Percentiles rank a stretch among this genome's conserved stretches.
phyloP scores from a whole-genome alignment of 768 basidiomycete species.

The Podaxis mareebaensis region DNA sequence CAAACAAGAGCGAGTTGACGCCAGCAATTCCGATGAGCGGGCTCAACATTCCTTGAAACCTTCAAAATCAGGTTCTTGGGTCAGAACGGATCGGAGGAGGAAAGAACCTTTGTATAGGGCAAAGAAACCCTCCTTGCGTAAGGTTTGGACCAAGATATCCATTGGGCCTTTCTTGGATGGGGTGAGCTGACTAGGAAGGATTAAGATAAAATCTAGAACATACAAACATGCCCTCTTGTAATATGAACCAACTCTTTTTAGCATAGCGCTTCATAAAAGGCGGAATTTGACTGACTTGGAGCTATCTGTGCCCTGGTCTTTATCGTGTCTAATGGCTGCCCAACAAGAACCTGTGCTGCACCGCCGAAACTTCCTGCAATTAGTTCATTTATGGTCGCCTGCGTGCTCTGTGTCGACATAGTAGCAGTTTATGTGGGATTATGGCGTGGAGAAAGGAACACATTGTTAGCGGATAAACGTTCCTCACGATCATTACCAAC shows the following conservation, averaged over 20 bases:
- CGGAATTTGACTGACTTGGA: conserved; percentile 54
- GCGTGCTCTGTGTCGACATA: conserved; percentile 26
- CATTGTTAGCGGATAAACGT: conserved; percentile 11
- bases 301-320: conserved; percentile 89
- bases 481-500: conserved; percentile 18
- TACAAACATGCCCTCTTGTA: conserved; percentile 88
- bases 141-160: conserved; percentile 83
- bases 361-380: conserved; percentile 89
- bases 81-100: neutral
- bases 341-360: conserved; percentile 94
- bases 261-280: conserved; percentile 7
- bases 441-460: neutral
- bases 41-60: conserved; percentile 77
- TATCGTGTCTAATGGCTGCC: conserved; percentile 87
- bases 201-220: conserved; percentile 30
- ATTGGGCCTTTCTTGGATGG: conserved; percentile 80
- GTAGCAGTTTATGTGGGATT: neutral
- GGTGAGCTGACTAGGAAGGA: neutral
- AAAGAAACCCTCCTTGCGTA: conserved; percentile 87
- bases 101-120: conserved; percentile 88
- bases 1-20: conserved; percentile 94
- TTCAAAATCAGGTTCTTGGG: neutral
- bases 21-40: conserved; percentile 92
- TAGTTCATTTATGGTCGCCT: conserved; percentile 77
- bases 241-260: conserved; percentile 9